Conservation (phyloP, 2,329 filamentous ascomycete genomes). For the Hypoxylon sp. region DNA sequence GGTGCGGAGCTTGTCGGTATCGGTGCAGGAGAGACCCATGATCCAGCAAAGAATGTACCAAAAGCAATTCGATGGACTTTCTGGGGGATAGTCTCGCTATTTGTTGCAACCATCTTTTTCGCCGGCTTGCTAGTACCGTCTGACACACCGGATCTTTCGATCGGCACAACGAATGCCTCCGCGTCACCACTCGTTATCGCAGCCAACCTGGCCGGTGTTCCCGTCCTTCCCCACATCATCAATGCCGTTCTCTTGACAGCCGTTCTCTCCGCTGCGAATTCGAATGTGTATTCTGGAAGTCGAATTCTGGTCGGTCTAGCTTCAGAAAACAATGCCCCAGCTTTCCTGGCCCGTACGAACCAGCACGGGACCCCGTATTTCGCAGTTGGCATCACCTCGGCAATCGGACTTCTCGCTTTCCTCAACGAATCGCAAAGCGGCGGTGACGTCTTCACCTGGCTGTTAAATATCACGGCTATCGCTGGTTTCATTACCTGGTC, state of each 20-base stretch:
- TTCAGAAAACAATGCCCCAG: constrained; percentile 72
- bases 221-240: constrained; percentile 75
- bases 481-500: constrained; percentile 79
- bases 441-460: constrained; percentile 76
- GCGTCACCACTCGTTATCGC: constrained; percentile 76
- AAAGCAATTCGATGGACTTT: constrained; percentile 80
- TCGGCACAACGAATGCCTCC: constrained; percentile 67
- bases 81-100: constrained; percentile 79
- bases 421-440: constrained; percentile 73
- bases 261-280: constrained; percentile 83
- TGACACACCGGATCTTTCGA: constrained; percentile 66
- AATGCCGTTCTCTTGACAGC: constrained; percentile 84
- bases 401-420: constrained; percentile 74
- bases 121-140: constrained; percentile 79
- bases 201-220: constrained; percentile 72
- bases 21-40: constrained; percentile 80
- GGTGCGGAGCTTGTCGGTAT: constrained; percentile 83
- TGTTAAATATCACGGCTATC: constrained; percentile 77
- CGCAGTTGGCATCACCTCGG: constrained; percentile 68
- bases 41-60: constrained; percentile 79
- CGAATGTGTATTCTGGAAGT: constrained; percentile 79
- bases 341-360: constrained; percentile 71
- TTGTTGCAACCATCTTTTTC: constrained; percentile 75
- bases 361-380: constrained; percentile 72
- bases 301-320: constrained; percentile 77